Evolutionary conservation across 2,329 filamentous ascomycete genomes (phyloP), one percentile per base, ranked within the genome.

Genomic region (Venturia asperata): DNA sequence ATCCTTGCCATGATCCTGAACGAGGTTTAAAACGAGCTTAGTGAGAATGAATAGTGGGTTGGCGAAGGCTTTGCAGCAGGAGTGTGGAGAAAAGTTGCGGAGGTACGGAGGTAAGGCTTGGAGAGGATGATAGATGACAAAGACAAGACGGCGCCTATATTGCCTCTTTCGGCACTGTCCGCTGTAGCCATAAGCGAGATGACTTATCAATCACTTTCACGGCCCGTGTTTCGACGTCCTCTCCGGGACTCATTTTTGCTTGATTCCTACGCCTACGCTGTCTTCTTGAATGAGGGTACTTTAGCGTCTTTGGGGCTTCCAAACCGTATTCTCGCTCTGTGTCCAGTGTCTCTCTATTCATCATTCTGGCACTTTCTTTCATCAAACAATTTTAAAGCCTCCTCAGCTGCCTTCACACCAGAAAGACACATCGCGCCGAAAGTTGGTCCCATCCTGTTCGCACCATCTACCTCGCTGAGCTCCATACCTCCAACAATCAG

Each of bases 401-500:
- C 91, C 79, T 96, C 91, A 11, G 92, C 92, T 72, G 92, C 92
- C 83, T 95, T 96, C 72, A 96, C 89, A 70, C 92, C 92, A 66
- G 84, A 88, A 47, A 96, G 82, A 24, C 85, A 90, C 92, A 96
- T 96, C 63, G 92, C 92, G 65, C 91, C 91, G 74, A 94, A 94
- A 0, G 90, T 93, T 47, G 90, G 90, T 2, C 87, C 92, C 92
- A 96, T 96, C 64, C 92, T 85, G 80, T 95, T 95, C 68, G 91
- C 90, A 21, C 91, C 92, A 72, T 96, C 92, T 41, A 96, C 87
- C 78, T 96, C 92, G 66, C 87, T 90, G 70, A 96, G 81, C 77
- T 96, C 92, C 92, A 97, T 97, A 47, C 92, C 92, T 64, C 92
- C 92, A n/a, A 95, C 89, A 71, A 96, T 91, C 68, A 97, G 80